These are phyloP conservation scores for Actinidia arguta DNA, from an alignment of 179 eudicot genomes.

Conservation along the genomic window DNA sequence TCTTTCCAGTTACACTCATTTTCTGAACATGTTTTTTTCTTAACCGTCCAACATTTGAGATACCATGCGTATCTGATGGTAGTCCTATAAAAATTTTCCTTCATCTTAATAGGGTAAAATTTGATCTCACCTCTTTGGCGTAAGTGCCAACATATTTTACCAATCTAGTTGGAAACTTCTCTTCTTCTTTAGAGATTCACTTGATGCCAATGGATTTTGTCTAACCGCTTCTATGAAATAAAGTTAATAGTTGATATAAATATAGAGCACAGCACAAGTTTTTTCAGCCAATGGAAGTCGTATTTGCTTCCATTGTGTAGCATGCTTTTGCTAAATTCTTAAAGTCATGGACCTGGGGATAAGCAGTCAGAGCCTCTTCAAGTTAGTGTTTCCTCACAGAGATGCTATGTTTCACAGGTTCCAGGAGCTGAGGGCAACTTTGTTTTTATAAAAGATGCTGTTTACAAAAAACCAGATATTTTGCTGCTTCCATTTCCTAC, in stretches of 20 bases:
- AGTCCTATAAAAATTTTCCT: background rate
- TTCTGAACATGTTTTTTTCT: background rate
- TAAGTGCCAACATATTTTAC: background rate
- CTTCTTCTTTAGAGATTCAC: background rate
- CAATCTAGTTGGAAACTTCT: background rate
- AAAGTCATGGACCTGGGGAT: background rate
- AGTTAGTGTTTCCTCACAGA: background rate
- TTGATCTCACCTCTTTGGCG: background rate
- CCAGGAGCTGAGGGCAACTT: slow-evolving; percentile 93
- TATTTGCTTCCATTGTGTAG: background rate
- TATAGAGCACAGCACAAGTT: background rate
- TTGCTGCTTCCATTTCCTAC: slow-evolving; percentile 90
- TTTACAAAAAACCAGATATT: slow-evolving; percentile 68
- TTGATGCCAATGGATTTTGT: background rate
- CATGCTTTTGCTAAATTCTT: background rate
- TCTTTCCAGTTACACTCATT: background rate
- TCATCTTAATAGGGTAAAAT: background rate
- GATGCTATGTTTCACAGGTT: slow-evolving; percentile 48
- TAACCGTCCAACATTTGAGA: background rate
- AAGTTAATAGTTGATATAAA: background rate
- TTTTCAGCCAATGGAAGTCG: background rate
- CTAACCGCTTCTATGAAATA: background rate
- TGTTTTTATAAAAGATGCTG: slow-evolving; percentile 87
- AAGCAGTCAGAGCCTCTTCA: background rate
- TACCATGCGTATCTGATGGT: background rate